Conservation (phyloP, 306 rosid genomes). For the Quercus parvula region DNA sequence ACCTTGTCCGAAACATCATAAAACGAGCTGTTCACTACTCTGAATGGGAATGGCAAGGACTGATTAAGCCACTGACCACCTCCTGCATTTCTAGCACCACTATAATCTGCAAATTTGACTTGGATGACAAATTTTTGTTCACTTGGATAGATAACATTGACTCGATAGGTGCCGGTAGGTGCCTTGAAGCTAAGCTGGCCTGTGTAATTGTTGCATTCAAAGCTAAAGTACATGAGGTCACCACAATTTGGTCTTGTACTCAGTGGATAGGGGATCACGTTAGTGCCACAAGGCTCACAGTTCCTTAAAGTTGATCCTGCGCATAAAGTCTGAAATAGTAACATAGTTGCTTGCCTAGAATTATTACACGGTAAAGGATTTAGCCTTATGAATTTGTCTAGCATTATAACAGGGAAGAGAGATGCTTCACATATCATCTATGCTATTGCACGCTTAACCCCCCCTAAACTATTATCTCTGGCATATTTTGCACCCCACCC, state of each 20-base stretch:
- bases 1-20: neutral
- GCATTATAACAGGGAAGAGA: too few relatives aligned
- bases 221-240: conserved; percentile 29
- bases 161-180: neutral
- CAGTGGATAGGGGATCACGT: conserved; percentile 45
- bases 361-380: too few relatives aligned
- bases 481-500: too few relatives aligned
- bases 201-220: conserved; percentile 5
- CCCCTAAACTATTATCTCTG: too few relatives aligned
- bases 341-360: too few relatives aligned
- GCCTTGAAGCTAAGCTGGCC: conserved; percentile 24
- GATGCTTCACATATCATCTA: too few relatives aligned
- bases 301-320: conserved; percentile 25
- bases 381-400: too few relatives aligned
- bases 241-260: conserved; percentile 45
- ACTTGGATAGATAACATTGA: neutral
- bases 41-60: neutral
- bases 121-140: conserved; percentile 9
- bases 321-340: too few relatives aligned
- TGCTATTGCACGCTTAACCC: too few relatives aligned
- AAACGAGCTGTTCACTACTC: neutral
- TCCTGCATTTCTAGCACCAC: too few relatives aligned
- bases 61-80: neutral
- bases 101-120: neutral
- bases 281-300: conserved; percentile 49